Conservation (phyloP, 2,329 filamentous ascomycete genomes). For the Alternaria conjuncta region DNA sequence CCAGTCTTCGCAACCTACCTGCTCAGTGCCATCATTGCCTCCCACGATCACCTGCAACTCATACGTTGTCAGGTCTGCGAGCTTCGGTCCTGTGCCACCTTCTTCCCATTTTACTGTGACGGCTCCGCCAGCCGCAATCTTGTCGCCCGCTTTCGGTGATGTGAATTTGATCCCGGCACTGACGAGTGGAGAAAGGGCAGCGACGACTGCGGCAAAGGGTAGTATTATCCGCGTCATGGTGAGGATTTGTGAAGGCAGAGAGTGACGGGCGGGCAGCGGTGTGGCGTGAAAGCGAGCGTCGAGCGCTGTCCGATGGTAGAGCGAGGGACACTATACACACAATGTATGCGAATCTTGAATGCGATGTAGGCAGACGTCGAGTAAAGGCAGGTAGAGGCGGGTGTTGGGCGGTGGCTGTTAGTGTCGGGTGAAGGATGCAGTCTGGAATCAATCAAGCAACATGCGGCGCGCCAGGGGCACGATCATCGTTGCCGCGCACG, state of each 20-base stretch:
- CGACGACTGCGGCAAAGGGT: constrained; percentile 41
- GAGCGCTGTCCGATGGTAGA: neutral
- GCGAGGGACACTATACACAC: neutral
- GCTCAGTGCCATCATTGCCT: constrained; percentile 58
- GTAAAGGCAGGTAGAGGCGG: neutral
- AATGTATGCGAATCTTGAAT: neutral
- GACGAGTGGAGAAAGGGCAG: constrained; percentile 51
- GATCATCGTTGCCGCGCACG: constrained; percentile 30
- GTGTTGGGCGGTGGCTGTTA: constrained; percentile 4
- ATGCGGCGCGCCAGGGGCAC: constrained; percentile 37
- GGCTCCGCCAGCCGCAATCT: constrained; percentile 56
- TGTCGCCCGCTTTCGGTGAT: constrained; percentile 59
- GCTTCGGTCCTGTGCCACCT: constrained; percentile 56
- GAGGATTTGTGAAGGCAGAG: constrained; percentile 19
- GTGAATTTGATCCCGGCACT: constrained; percentile 63
- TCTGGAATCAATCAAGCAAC: constrained; percentile 17
- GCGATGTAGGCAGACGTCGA: neutral
- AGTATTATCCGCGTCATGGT: constrained; percentile 38
- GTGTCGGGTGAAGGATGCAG: constrained; percentile 13
- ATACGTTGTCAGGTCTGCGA: constrained; percentile 61
- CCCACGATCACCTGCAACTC: constrained; percentile 67
- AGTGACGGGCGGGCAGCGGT: constrained; percentile 17
- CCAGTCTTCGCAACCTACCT: constrained; percentile 49
- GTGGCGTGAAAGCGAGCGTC: neutral
- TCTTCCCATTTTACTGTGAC: constrained; percentile 66